Evolutionary conservation across 352 stramenopile genomes (phyloP).

Genomic region (Phytophthora colocasiae): DNA sequence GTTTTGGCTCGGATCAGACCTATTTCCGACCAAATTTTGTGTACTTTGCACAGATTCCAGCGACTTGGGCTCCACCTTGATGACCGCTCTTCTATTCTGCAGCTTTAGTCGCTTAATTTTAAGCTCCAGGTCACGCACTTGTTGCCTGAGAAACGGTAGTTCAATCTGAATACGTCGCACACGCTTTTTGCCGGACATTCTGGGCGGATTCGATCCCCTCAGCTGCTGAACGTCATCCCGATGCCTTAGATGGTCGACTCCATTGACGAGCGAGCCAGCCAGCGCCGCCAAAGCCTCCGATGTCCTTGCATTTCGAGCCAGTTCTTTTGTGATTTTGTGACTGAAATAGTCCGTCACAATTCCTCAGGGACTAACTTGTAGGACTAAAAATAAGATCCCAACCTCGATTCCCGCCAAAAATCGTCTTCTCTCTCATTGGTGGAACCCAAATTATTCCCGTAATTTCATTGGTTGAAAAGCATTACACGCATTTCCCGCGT

Average conservation of each 20-base stretch:
- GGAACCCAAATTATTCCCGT: background rate
- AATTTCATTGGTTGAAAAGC: constrained; percentile 21
- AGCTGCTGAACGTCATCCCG: background rate
- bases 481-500: constrained; percentile 20
- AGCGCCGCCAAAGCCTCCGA: constrained; percentile 9
- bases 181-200: constrained; percentile 18
- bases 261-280: background rate
- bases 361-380: background rate
- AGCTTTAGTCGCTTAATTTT: constrained; percentile 33
- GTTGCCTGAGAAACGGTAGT: constrained; percentile 37
- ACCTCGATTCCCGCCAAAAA: constrained; percentile 11
- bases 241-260: background rate
- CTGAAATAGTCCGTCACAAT: background rate
- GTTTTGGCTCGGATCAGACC: constrained; percentile 11
- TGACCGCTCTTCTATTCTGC: background rate
- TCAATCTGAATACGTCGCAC: constrained; percentile 36
- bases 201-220: background rate
- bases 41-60: background rate
- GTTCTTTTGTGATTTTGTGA: constrained; percentile 11
- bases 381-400: constrained; percentile 4
- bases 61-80: background rate
- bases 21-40: constrained; percentile 12
- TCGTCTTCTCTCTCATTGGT: constrained; percentile 18
- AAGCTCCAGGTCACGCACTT: constrained; percentile 42
- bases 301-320: constrained; percentile 11